A percentile compares a stretch with the other conserved stretches of the same genome.
Evolutionary conservation across 768 basidiomycete species (phyloP).

Genomic region (Leucogyrophana mollusca): DNA sequence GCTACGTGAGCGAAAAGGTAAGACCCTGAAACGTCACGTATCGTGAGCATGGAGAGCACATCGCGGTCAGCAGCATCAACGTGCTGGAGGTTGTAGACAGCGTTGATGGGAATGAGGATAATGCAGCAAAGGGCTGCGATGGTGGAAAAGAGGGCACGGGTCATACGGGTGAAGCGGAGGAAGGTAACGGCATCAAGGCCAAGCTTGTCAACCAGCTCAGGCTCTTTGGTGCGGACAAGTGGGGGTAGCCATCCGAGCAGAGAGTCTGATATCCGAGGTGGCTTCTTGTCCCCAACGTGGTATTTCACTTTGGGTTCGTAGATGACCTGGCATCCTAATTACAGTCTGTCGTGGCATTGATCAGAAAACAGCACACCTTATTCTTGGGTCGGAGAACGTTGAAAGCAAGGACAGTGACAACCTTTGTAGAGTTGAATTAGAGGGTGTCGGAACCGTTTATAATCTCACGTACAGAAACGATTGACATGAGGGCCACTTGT

Average conservation of each 20-base stretch:
- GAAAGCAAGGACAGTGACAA: conserved; percentile 71
- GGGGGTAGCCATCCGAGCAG: conserved; percentile 91
- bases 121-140: conserved; percentile 65
- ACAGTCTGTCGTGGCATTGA: too few species aligned
- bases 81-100: conserved; percentile 75
- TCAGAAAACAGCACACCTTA: too few species aligned
- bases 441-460: background rate
- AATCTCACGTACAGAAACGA: conserved; percentile 60
- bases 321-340: conserved; percentile 54
- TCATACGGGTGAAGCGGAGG: conserved; percentile 87
- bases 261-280: conserved; percentile 79
- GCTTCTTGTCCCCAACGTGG: conserved; percentile 72
- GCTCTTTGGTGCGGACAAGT: conserved; percentile 78
- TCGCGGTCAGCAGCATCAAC: conserved; percentile 53
- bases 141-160: conserved; percentile 67
- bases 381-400: conserved; percentile 87
- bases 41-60: conserved; percentile 77
- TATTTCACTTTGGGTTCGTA: conserved; percentile 96
- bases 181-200: conserved; percentile 94
- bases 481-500: conserved; percentile 74
- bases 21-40: conserved; percentile 73
- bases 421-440: conserved; percentile 34
- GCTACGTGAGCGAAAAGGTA: conserved; percentile 84
- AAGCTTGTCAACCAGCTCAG: conserved; percentile 83
- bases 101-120: conserved; percentile 84